A percentile compares a stretch with the other conserved stretches of the same genome.
These are phyloP conservation scores for Lepidium sativum DNA, from an alignment of 345 rosid species.

Conservation along the genomic window DNA sequence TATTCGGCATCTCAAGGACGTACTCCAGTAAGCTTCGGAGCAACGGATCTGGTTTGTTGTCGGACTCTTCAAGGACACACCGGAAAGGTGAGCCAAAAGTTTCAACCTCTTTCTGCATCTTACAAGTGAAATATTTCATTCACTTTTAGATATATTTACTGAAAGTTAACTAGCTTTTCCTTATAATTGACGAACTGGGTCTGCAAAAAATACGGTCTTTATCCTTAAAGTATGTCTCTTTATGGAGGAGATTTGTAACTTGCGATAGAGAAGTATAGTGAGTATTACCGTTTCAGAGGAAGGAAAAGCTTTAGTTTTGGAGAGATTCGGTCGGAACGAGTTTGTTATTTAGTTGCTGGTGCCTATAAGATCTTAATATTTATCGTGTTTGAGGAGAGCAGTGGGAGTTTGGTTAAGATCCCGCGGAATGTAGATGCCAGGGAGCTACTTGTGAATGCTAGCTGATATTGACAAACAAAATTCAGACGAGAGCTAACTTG, in stretches of 20 bases:
- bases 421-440: background rate
- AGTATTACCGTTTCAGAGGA: background rate
- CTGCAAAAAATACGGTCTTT: background rate
- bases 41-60: slow-evolving; percentile 93
- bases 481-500: slow-evolving; percentile 2
- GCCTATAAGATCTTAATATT: background rate
- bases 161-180: background rate
- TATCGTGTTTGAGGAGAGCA: background rate
- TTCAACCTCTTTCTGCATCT: background rate
- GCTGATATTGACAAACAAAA: background rate
- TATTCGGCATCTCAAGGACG: slow-evolving; percentile 59
- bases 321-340: background rate
- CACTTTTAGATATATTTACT: too few relatives aligned
- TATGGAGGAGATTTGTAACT: background rate
- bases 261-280: background rate
- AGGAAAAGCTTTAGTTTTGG: background rate
- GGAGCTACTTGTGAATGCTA: background rate
- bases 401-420: background rate
- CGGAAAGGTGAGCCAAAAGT: slow-evolving; percentile 53
- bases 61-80: slow-evolving; percentile 95
- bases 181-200: background rate
- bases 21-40: slow-evolving; percentile 63
- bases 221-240: background rate
- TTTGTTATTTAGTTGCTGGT: background rate
- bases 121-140: too few relatives aligned